phyloP scores from a whole-genome alignment of 768 basidiomycete genomes.

The Kwoniella heveanensis region DNA sequence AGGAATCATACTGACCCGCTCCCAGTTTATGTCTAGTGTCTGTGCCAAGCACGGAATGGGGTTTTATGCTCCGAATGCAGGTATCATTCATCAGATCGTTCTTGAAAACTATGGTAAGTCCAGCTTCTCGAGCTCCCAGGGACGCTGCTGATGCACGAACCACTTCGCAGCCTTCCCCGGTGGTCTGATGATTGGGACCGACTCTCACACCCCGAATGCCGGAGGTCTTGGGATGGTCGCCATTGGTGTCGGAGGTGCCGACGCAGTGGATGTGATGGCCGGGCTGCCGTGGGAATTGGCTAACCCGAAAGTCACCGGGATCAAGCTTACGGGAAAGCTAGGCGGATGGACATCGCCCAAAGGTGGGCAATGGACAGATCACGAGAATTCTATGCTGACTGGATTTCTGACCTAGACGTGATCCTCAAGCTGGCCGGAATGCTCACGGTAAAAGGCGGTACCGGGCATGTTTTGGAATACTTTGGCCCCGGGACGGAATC shows the following conservation, averaged over 20 bases:
- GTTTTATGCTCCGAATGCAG: slow-evolving; percentile 99
- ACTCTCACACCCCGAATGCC: slow-evolving; percentile 98
- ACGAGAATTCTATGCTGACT: slow-evolving; percentile 16
- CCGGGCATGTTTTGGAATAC: slow-evolving; percentile 98
- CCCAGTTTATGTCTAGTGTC: slow-evolving; percentile 95
- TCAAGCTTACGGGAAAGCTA: slow-evolving; percentile 93
- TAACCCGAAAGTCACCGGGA: slow-evolving; percentile 98
- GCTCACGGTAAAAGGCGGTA: slow-evolving; percentile 98
- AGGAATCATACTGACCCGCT: too few relatives aligned
- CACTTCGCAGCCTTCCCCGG: slow-evolving; percentile 99
- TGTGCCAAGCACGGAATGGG: slow-evolving; percentile 98
- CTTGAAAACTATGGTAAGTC: slow-evolving; percentile 99
- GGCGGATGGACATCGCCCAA: slow-evolving; percentile 97
- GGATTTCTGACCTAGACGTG: too few relatives aligned
- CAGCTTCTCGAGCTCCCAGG: too few relatives aligned
- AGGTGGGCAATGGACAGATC: slow-evolving; percentile 57
- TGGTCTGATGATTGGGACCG: slow-evolving; percentile 99
- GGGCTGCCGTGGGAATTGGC: slow-evolving; percentile 98
- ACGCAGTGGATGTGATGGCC: slow-evolving; percentile 99
- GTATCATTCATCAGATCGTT: slow-evolving; percentile 99
- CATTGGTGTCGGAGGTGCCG: slow-evolving; percentile 98
- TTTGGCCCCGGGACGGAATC: slow-evolving; percentile 91
- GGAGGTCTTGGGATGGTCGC: slow-evolving; percentile 99
- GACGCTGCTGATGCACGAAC: too few relatives aligned
- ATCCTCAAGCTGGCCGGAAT: slow-evolving; percentile 99